A percentile compares a stretch with the other conserved stretches of the same genome.
These are phyloP conservation scores for Cyberlindnera mycetangii DNA, from an alignment of 805 yeast species.

Conservation along the genomic window DNA sequence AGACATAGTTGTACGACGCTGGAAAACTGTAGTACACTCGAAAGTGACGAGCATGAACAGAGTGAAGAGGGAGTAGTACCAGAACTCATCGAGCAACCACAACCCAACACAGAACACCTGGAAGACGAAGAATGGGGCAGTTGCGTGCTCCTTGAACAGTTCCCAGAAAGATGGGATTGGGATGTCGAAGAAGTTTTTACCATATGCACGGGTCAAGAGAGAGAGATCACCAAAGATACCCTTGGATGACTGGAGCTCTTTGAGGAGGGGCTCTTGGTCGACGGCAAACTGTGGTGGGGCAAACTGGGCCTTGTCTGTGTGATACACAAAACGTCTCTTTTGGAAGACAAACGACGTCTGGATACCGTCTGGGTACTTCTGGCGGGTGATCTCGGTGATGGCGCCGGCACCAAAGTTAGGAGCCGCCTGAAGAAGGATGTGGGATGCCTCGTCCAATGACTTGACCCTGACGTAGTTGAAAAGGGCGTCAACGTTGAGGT, in stretches of 20 bases:
- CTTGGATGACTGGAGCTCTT: constrained; percentile 48
- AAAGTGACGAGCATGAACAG: constrained; percentile 89
- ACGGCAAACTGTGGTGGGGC: constrained; percentile 75
- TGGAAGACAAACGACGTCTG: constrained; percentile 82
- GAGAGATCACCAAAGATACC: constrained; percentile 58
- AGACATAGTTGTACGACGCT: constrained; percentile 89
- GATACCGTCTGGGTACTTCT: constrained; percentile 51
- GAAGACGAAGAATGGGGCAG: constrained; percentile 96
- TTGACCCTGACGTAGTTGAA: constrained; percentile 65
- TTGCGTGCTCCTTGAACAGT: constrained; percentile 94
- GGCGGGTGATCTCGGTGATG: constrained; percentile 60
- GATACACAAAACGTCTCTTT: constrained; percentile 83
- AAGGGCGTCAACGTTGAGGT: constrained; percentile 58
- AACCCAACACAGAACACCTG: constrained; percentile 93
- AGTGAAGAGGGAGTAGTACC: constrained; percentile 92
- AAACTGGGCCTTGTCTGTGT: constrained; percentile 50
- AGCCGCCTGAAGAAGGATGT: constrained; percentile 74
- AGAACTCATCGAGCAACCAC: constrained; percentile 95
- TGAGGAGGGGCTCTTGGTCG: constrained; percentile 55
- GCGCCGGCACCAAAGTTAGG: constrained; percentile 86
- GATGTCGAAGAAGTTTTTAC: constrained; percentile 86
- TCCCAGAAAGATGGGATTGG: constrained; percentile 92
- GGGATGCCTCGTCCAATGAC: constrained; percentile 59
- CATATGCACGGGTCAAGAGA: constrained; percentile 59
- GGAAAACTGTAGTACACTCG: constrained; percentile 93